Evolutionary conservation across 768 basidiomycete species (phyloP).

Genomic region (Roridomyces roridus): DNA sequence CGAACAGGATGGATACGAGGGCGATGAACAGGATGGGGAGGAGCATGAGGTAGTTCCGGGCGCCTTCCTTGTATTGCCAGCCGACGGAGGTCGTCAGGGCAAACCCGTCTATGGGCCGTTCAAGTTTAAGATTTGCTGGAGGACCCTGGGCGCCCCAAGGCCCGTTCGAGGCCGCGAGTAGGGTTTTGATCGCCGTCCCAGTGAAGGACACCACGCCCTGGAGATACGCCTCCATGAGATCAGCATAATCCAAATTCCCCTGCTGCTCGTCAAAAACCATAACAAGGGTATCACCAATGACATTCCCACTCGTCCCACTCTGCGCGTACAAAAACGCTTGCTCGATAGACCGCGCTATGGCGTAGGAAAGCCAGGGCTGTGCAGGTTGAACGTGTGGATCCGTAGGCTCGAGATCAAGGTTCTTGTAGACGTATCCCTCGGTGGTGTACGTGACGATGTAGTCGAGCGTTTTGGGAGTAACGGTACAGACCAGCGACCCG

Average conservation of each 20-base stretch:
- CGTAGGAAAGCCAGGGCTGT: background rate
- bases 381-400: background rate
- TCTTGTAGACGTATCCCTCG: no score
- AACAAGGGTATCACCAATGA: background rate
- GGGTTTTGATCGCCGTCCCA: background rate
- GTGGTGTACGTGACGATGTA: background rate
- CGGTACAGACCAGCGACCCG: background rate
- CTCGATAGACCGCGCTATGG: background rate
- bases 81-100: no score
- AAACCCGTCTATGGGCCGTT: no score
- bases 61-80: no score
- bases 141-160: background rate
- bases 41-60: background rate
- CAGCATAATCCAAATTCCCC: background rate
- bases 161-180: background rate
- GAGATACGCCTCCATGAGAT: background rate
- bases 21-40: background rate
- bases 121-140: no score
- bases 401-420: background rate
- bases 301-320: background rate
- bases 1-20: background rate
- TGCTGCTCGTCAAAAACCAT: background rate
- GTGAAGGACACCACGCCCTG: background rate
- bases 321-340: background rate
- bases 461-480: background rate